phyloP scores from a whole-genome alignment of 495 filamentous ascomycete species.

The Chaetomium cochliodes region DNA sequence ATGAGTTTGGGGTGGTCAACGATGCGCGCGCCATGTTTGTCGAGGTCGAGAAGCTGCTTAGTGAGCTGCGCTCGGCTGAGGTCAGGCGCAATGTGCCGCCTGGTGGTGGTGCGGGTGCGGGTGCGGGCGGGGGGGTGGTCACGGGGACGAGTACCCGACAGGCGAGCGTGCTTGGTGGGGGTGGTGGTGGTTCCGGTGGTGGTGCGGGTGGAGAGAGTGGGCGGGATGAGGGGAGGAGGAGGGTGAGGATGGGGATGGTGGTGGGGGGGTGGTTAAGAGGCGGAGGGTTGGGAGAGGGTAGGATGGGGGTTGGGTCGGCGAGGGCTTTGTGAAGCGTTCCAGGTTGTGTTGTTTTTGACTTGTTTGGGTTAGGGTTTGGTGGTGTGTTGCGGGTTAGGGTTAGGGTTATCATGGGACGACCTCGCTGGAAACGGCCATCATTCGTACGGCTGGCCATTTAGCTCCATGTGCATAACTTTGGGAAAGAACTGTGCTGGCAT shows the following conservation, averaged over 20 bases:
- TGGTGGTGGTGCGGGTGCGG: conserved; percentile 3
- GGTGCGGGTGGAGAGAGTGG: conserved; percentile 11
- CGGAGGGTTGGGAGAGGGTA: conserved; percentile 15
- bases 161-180: conserved; percentile 27
- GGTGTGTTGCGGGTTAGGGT: no score
- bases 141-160: conserved; percentile 35
- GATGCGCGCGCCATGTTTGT: conserved; percentile 80
- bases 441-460: no score
- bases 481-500: no score
- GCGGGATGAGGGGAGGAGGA: conserved; percentile 14
- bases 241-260: not conserved
- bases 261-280: conserved; percentile 15
- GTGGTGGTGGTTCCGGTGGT: conserved; percentile 7
- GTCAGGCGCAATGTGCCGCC: conserved; percentile 25
- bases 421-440: no score
- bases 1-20: conserved; percentile 78
- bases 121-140: conserved; percentile 17
- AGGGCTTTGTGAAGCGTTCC: not conserved
- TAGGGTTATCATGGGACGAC: no score
- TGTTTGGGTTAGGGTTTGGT: no score
- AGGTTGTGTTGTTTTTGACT: not conserved
- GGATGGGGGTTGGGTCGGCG: not conserved
- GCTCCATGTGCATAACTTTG: no score
- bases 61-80: conserved; percentile 47
- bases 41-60: conserved; percentile 64